Evolutionary conservation across 73 alveolate species (phyloP).

Genomic region (Paramecium biaurelia): DNA sequence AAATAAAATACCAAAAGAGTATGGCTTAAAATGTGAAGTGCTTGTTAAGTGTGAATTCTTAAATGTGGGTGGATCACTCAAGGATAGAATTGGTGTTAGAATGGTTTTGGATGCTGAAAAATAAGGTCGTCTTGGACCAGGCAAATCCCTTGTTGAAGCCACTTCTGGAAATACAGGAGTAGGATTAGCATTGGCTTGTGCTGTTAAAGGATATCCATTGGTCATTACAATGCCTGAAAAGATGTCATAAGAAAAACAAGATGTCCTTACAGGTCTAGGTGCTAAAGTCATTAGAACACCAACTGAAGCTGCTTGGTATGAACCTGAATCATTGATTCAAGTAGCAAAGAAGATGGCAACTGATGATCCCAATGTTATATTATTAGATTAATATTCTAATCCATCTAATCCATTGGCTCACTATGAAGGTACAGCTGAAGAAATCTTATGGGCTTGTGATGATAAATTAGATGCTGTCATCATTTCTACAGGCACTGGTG

Average conservation of each 20-base stretch:
- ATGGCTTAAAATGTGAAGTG: conserved; percentile 88
- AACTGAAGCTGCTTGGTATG: conserved; percentile 77
- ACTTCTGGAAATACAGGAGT: conserved; percentile 99
- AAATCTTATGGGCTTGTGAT: conserved; percentile 93
- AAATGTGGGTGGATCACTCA: conserved; percentile 97
- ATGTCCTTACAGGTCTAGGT: conserved; percentile 96
- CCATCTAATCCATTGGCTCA: conserved; percentile 99
- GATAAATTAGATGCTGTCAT: conserved; percentile 87
- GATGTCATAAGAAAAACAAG: conserved; percentile 97
- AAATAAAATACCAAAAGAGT: conserved; percentile 83
- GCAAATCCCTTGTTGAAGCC: conserved; percentile 97
- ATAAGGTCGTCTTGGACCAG: conserved; percentile 85
- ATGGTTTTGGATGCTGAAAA: conserved; percentile 95
- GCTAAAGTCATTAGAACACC: conserved; percentile 97
- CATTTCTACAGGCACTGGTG: conserved; percentile 97
- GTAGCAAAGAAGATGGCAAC: conserved; percentile 64
- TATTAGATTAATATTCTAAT: conserved; percentile 95
- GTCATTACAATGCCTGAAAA: conserved; percentile 93
- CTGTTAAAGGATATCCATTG: conserved; percentile 94
- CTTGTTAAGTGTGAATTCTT: conserved; percentile 93
- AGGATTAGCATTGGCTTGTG: conserved; percentile 98
- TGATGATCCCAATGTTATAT: conserved; percentile 77
- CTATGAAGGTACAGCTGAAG: conserved; percentile 99
- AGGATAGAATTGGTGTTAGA: conserved; percentile 96
- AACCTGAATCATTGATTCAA: conserved; percentile 74